Evolutionary conservation across 1,284 basidiomycete genomes (phyloP), one percentile per base, ranked within the genome.

Genomic region (Heterobasidion annosum): DNA sequence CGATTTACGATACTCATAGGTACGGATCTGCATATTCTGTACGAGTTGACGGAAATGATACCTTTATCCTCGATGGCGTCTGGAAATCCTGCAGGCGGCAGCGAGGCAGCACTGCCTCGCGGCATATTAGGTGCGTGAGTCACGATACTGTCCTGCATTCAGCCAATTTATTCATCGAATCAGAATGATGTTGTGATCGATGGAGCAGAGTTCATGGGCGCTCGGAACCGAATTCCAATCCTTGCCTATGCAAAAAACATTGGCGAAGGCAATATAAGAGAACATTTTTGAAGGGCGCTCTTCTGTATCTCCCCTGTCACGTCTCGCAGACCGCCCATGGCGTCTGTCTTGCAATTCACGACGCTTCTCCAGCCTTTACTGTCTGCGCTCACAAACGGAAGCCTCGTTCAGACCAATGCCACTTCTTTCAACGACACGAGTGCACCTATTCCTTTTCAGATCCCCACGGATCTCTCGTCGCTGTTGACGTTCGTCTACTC

Each of bases 401-500:
- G 16, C 45, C 10, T 18, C 45, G 10, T 13, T 10, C 9, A 10
- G 45, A 47, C n/a, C 5, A 47, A 47, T 13, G 45, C 2, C 15
- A 47, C 45, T 3, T 3, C 5, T 8, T 19, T 7, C 10, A 12
- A 10, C 2, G 25, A 25, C 25, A 25, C 25, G 25, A 50, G 5
- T 40, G 18, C 46, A 48, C 25, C 15, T 19, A 34, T 37, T 4
- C 57, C 57, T 1, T 34, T 45, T 8, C 42, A 10, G 46, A 58
- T 56, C 13, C 57, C 57, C 13, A 54, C 49, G 2, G 54, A 55
- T 34, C 34, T 78, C 42, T 61, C 70, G 2, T 59, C 78, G 16
- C 49, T 84, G 13, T 64, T 82, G 56, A 73, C 77, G 0, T 57
- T 63, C 52, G 54, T 70, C 16, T 57, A 69, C 34, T 69, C 69